Evolutionary conservation across 225 moss, liverwort and hornwort species (phyloP).

Genomic region (Lunularia cruciata): DNA sequence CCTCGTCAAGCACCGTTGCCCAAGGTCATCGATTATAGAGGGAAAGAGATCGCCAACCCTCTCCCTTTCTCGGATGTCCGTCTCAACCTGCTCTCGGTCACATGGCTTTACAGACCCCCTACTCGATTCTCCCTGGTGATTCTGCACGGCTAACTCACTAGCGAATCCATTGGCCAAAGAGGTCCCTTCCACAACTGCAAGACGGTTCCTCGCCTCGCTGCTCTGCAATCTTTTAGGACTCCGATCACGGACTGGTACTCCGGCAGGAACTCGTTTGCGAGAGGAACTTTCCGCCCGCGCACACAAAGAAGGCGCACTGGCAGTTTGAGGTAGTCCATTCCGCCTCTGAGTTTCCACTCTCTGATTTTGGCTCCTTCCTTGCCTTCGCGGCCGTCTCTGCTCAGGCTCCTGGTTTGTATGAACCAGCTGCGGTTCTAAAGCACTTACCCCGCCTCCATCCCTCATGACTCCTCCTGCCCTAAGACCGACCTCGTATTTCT

Average conservation of each 20-base stretch:
- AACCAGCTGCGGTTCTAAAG: constrained; percentile 29
- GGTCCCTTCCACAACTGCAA: constrained; percentile 3
- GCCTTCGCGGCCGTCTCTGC: constrained; percentile 18
- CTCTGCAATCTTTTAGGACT: constrained; percentile 14
- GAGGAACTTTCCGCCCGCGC: neutral
- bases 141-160: neutral
- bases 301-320: neutral
- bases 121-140: constrained; percentile 1
- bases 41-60: constrained; percentile 37
- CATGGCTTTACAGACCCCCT: neutral
- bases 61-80: constrained; percentile 14
- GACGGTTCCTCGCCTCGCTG: neutral
- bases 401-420: constrained; percentile 21
- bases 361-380: constrained; percentile 5
- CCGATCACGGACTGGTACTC: constrained; percentile 14
- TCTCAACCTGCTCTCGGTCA: constrained; percentile 6
- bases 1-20: constrained; percentile 52
- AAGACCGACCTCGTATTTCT: neutral
- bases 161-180: neutral
- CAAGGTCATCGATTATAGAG: constrained; percentile 50
- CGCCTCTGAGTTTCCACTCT: constrained; percentile 18
- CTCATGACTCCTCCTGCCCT: constrained; percentile 24
- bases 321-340: constrained; percentile 7
- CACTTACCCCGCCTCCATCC: constrained; percentile 21
- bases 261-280: constrained; percentile 1